Percentiles rank a stretch among this genome's conserved stretches.
Evolutionary conservation across 2,329 filamentous ascomycete species (phyloP).

Genomic region (Diaporthe citriasiana): DNA sequence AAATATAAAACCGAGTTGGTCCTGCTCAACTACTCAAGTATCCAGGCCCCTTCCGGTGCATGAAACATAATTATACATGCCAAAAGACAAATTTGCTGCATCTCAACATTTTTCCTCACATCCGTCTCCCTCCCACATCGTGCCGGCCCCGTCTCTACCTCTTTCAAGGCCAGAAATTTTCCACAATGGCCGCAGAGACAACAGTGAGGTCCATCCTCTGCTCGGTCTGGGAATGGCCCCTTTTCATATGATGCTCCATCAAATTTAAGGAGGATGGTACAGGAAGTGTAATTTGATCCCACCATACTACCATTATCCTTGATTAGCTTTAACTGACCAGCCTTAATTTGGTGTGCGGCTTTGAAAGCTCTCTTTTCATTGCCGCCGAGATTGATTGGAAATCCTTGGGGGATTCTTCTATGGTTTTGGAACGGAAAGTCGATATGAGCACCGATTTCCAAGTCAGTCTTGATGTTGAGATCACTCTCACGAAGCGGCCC

Average conservation of each 20-base stretch:
- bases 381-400: constrained; percentile 17
- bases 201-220: not conserved
- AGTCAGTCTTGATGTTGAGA: constrained; percentile 10
- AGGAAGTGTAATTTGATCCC: not conserved
- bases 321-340: not conserved
- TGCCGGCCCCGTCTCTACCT: not conserved
- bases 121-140: not conserved
- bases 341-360: not conserved
- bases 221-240: not conserved
- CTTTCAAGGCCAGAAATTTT: not conserved
- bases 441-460: constrained; percentile 15
- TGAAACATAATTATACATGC: not conserved
- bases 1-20: too few relatives aligned
- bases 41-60: not conserved
- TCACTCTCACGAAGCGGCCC: not conserved
- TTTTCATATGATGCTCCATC: not conserved
- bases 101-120: not conserved
- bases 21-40: too few relatives aligned
- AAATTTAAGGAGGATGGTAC: not conserved
- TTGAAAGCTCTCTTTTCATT: not conserved
- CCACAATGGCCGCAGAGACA: not conserved
- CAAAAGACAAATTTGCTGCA: not conserved
- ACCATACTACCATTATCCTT: not conserved
- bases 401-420: not conserved
- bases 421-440: not conserved